Percentiles rank a stretch among this genome's conserved stretches.
Evolutionary conservation across 495 filamentous ascomycete genomes (phyloP).

Genomic region (Talaromyces stipitatus): DNA sequence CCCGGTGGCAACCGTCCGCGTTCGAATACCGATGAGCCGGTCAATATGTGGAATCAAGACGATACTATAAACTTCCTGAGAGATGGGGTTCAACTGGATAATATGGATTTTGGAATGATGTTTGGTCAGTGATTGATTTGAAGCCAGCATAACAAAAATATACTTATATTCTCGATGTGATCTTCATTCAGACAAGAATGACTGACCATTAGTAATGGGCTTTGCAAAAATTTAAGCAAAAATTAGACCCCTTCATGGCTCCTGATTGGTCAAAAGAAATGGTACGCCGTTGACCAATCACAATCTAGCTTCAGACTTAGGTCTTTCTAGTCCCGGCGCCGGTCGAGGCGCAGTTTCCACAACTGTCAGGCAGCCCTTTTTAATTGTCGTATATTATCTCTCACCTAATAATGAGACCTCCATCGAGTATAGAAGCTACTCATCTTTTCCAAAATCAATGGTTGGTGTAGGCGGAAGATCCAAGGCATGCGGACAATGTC

Average conservation of each 20-base stretch:
- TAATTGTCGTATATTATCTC: too few relatives aligned
- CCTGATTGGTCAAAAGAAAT: background rate
- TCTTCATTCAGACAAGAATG: background rate
- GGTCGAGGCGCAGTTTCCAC: background rate
- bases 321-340: background rate
- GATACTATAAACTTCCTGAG: conserved; percentile 14
- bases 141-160: background rate
- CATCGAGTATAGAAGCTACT: too few relatives aligned
- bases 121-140: conserved; percentile 27
- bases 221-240: too few relatives aligned
- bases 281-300: background rate
- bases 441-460: too few relatives aligned
- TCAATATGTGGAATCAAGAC: conserved; percentile 4
- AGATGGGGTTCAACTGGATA: conserved; percentile 18
- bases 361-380: too few relatives aligned
- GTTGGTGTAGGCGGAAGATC: conserved; percentile 4
- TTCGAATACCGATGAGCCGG: background rate
- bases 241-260: background rate
- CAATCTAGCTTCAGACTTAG: background rate
- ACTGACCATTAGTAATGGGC: too few relatives aligned
- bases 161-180: background rate
- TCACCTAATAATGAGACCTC: too few relatives aligned
- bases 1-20: background rate
- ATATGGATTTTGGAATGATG: conserved; percentile 18
- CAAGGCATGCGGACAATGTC: conserved; percentile 4